These are phyloP conservation scores for Jimgerdemannia lactiflua DNA, from an alignment of 192 early-diverging fungal species.

Conservation along the genomic window DNA sequence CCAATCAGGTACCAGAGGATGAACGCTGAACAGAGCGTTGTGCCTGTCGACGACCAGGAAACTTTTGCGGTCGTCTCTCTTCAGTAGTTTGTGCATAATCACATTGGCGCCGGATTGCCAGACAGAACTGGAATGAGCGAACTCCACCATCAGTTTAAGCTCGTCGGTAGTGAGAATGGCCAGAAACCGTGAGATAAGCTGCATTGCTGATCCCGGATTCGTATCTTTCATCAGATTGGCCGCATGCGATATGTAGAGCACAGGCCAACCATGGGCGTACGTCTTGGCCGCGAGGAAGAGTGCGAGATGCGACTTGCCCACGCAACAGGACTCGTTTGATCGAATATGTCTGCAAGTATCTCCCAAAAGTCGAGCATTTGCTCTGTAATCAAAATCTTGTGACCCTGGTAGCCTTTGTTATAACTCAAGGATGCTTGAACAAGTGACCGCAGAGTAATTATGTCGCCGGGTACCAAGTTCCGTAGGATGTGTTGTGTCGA, in stretches of 20 bases:
- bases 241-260: constrained; percentile 30
- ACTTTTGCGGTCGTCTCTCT: constrained; percentile 1
- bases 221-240: constrained; percentile 3
- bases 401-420: constrained; percentile 2
- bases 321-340: constrained; percentile 23
- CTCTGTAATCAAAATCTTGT: constrained; percentile 20
- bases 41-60: constrained; percentile 32
- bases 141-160: not conserved
- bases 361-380: constrained; percentile 27
- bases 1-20: constrained; percentile 11
- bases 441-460: constrained; percentile 6
- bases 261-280: constrained; percentile 22
- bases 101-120: not conserved
- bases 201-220: not conserved
- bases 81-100: constrained; percentile 8
- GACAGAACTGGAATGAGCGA: no score
- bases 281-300: constrained; percentile 24
- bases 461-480: not conserved
- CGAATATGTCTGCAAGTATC: not conserved
- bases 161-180: constrained; percentile 31
- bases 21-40: constrained; percentile 15
- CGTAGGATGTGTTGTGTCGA: no score
- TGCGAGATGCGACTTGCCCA: constrained; percentile 24
- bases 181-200: constrained; percentile 10
- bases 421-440: constrained; percentile 10